phyloP scores from a whole-genome alignment of 768 basidiomycete genomes.

The Austroboletus festivus region DNA sequence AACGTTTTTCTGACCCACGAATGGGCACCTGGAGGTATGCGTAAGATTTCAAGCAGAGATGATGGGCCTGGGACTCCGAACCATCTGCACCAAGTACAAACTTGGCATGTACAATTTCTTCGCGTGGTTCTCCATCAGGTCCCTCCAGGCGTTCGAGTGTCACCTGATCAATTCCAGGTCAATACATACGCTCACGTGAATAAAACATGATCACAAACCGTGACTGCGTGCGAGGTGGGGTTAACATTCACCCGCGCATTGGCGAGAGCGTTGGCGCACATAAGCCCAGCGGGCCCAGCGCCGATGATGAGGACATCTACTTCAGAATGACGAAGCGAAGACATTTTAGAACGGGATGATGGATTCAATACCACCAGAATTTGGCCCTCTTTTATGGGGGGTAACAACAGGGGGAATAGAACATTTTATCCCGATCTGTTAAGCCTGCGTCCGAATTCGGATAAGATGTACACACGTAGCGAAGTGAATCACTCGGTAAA shows the following conservation, averaged over 20 bases:
- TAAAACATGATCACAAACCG: constrained; percentile 20
- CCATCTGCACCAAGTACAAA: constrained; percentile 39
- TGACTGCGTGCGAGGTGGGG: constrained; percentile 29
- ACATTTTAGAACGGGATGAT: constrained; percentile 8
- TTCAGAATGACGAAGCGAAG: constrained; percentile 19
- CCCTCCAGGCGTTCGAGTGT: background rate
- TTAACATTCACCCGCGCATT: constrained; percentile 34
- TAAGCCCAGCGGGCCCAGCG: constrained; percentile 42
- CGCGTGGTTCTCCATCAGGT: background rate
- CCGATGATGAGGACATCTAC: constrained; percentile 44
- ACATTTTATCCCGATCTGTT: constrained; percentile 1
- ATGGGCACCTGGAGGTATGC: constrained; percentile 34
- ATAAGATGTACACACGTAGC: background rate
- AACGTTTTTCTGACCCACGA: constrained; percentile 46
- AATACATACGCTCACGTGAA: background rate
- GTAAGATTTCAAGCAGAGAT: background rate
- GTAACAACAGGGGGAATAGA: background rate
- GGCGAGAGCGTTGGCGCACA: constrained; percentile 42
- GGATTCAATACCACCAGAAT: background rate
- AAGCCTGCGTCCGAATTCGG: background rate
- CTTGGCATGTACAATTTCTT: constrained; percentile 32
- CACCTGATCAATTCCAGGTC: constrained; percentile 1
- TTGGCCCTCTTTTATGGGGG: constrained; percentile 3
- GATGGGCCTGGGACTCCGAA: constrained; percentile 2
- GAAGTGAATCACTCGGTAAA: too few species aligned